phyloP scores from a whole-genome alignment of 1,284 basidiomycete species.

The Pseudozyma tsukubaensis region DNA sequence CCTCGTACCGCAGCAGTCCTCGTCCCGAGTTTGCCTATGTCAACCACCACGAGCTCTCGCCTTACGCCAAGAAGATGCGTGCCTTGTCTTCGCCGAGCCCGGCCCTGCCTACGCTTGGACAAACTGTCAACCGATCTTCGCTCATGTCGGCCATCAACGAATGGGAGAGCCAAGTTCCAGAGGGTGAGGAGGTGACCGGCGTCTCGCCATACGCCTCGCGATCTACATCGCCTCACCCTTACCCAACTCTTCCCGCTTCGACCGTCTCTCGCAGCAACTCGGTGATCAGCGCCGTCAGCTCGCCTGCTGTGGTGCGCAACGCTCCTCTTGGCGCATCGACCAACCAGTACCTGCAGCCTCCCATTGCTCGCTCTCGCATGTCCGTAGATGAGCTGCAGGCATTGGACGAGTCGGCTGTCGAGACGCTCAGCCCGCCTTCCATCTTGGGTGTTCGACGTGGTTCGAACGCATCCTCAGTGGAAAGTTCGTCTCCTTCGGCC shows the following conservation, averaged over 20 bases:
- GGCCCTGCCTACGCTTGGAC: conserved; percentile 22
- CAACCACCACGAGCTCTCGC: conserved; percentile 52
- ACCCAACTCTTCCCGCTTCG: conserved; percentile 49
- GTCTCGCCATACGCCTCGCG: conserved; percentile 38
- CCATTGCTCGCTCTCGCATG: conserved; percentile 45
- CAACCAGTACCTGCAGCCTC: conserved; percentile 56
- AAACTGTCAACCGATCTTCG: conserved; percentile 44
- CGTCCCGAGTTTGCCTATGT: conserved; percentile 44
- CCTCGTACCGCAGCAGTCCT: conserved; percentile 40
- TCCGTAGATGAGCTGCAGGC: conserved; percentile 26
- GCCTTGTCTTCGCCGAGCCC: conserved; percentile 49
- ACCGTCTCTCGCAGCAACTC: conserved; percentile 49
- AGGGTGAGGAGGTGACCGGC: conserved; percentile 9
- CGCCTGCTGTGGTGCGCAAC: conserved; percentile 55
- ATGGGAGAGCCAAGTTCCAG: conserved; percentile 59
- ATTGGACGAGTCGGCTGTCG: conserved; percentile 26
- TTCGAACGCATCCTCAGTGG: conserved; percentile 25
- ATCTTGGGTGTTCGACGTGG: conserved; percentile 11
- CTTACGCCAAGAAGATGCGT: conserved; percentile 53
- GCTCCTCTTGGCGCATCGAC: conserved; percentile 64
- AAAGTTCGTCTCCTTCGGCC: conserved; percentile 44
- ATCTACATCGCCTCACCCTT: conserved; percentile 33
- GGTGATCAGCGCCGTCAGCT: conserved; percentile 46
- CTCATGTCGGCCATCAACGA: conserved; percentile 64
- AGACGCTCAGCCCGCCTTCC: conserved; percentile 23